Evolutionary conservation across 202 grass and related monocot genomes (phyloP), one percentile per base, ranked within the genome.

Genomic region (Cymbopogon flexuosus): DNA sequence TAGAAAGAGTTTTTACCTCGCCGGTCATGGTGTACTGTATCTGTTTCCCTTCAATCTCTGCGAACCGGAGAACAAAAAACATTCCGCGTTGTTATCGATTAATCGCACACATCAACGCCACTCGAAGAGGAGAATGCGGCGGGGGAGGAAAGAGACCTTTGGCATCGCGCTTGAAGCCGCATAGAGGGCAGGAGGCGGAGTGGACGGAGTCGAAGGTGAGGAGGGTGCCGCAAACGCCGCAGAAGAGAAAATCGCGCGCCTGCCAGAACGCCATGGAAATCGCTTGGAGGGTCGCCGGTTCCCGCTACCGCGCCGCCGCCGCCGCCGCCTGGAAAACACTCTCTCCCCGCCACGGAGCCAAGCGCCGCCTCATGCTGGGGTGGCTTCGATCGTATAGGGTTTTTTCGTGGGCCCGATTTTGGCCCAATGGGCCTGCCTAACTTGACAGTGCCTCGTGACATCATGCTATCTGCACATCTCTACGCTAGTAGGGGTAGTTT

Each of bases 221-320:
- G 51, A 89, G 88, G 47, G 86, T 94, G 58, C 95, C 90, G 86
- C 92, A 94, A 49, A 93, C 62, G 57, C 68, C 65, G 72, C 95
- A 98, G 79, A 98, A 98, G 37, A 94, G 79, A 57, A 98, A 97
- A 58, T 94, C 95, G 63, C 90, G 87, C 40, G 82, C 81, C 79
- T 89, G 66, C 79, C 81, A 84, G 65, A 91, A 89, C 16, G 90
- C 88, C 95, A 94, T 93, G 82, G 35, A 67, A 4, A 15, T 35
- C 63, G 52, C 66, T 47, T 31, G 43, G 45, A 35, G 24, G 12
- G 31, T 33, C 4, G 11, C 34, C 36, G 21, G 11, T 15, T 45
- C 36, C 27, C 19, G 31, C 12, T 13, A 23, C 56, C 65, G 58
- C 31, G 31, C 31, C 75, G 31, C 59, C 59, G 14, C 27, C 27